Percentiles rank a stretch among this genome's conserved stretches.
phyloP scores from a whole-genome alignment of 1,284 basidiomycete genomes.

The Inonotus hispidus region DNA sequence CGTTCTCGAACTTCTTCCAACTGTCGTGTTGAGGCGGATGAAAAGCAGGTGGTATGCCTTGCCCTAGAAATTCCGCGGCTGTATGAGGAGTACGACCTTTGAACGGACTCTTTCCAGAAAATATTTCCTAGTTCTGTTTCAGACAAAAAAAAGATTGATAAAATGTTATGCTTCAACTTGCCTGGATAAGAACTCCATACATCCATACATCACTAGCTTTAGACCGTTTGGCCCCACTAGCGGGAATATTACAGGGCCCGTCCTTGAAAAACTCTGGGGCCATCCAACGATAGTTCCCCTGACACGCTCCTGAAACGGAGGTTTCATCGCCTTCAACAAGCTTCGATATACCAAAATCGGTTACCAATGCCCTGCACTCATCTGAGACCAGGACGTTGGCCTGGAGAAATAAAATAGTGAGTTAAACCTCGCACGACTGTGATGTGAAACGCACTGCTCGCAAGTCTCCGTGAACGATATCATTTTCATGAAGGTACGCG shows the following conservation, averaged over 20 bases:
- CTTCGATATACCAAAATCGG: conserved; percentile 11
- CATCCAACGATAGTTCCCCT: conserved; percentile 5
- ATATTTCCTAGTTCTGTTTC: not conserved
- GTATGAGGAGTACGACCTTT: not conserved
- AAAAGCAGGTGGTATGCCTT: not conserved
- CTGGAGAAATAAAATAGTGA: not conserved
- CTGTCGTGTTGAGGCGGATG: not conserved
- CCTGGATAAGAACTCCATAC: conserved; percentile 4
- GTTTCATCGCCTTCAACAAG: not conserved
- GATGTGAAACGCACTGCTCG: not conserved
- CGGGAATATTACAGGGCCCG: not conserved
- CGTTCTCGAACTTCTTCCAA: not conserved
- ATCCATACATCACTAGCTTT: conserved; percentile 2
- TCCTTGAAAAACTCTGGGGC: conserved; percentile 3
- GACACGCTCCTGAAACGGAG: not conserved
- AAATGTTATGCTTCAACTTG: not conserved
- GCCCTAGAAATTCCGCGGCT: not conserved
- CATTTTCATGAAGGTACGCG: conserved; percentile 10
- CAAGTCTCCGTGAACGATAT: conserved; percentile 14
- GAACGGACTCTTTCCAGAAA: not conserved
- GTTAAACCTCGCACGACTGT: not conserved
- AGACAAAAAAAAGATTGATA: not conserved
- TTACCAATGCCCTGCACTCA: not conserved
- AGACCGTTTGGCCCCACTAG: not conserved
- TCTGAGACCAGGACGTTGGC: conserved; percentile 10